A percentile compares a stretch with the other conserved stretches of the same genome.
phyloP scores from a whole-genome alignment of 345 rosid genomes.

The Heritiera littoralis region DNA sequence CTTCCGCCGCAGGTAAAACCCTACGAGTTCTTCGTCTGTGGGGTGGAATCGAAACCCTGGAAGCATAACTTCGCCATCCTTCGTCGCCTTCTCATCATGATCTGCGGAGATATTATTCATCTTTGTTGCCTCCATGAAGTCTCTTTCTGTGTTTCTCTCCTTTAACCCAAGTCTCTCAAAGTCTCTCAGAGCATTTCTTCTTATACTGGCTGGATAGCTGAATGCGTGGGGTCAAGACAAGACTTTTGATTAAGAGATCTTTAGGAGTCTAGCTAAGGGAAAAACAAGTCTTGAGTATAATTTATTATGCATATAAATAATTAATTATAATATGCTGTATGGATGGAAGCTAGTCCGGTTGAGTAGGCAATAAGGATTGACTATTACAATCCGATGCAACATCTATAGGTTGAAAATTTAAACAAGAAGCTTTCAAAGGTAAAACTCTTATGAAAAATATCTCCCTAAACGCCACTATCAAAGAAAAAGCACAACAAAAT shows the following conservation, averaged over 20 bases:
- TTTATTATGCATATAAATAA: too few relatives aligned
- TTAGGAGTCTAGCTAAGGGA: neutral
- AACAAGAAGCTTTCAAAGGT: too few relatives aligned
- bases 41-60: conserved; percentile 56
- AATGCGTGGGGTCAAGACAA: neutral
- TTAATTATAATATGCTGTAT: too few relatives aligned
- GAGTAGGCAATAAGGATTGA: too few relatives aligned
- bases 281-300: neutral
- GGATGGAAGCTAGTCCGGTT: too few relatives aligned
- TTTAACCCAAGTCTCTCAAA: neutral
- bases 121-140: neutral
- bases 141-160: neutral
- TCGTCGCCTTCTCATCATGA: neutral
- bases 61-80: conserved; percentile 31
- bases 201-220: neutral
- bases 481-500: too few relatives aligned
- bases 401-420: too few relatives aligned
- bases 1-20: conserved; percentile 47
- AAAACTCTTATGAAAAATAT: too few relatives aligned
- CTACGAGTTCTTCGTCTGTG: conserved; percentile 50
- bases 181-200: neutral
- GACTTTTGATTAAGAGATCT: neutral
- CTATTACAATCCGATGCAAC: too few relatives aligned
- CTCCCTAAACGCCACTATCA: too few relatives aligned
- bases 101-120: neutral